These are phyloP conservation scores for Zelopaecilomyces penicillatus DNA, from an alignment of 2,329 filamentous ascomycete genomes.

Conservation along the genomic window DNA sequence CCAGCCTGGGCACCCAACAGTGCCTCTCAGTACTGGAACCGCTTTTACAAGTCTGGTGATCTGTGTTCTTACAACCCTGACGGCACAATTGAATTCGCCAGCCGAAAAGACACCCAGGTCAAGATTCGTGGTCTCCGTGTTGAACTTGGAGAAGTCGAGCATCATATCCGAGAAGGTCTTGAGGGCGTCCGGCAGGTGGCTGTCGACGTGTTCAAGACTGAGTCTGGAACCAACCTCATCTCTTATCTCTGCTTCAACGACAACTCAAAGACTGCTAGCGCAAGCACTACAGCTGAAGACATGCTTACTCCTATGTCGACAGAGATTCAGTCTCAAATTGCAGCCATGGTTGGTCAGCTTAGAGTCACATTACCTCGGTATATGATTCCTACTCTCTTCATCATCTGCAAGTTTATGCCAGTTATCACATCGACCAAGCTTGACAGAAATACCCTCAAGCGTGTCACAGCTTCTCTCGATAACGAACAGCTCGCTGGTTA, in stretches of 20 bases:
- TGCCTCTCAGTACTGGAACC: slow-evolving; percentile 34
- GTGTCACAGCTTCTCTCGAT: too few species aligned
- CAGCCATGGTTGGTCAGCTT: too few species aligned
- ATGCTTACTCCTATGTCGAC: neutral
- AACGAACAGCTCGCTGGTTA: too few species aligned
- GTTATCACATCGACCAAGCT: too few species aligned
- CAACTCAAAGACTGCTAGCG: neutral
- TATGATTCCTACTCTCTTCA: too few species aligned
- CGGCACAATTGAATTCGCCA: slow-evolving; percentile 34
- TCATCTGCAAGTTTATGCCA: too few species aligned
- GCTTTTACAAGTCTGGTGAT: slow-evolving; percentile 44
- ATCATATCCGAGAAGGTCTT: slow-evolving; percentile 5
- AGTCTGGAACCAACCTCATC: neutral
- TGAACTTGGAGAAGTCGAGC: slow-evolving; percentile 32
- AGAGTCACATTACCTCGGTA: too few species aligned
- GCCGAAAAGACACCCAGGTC: slow-evolving; percentile 48
- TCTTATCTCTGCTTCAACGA: slow-evolving; percentile 4
- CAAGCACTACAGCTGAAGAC: neutral
- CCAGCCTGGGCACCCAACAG: too few species aligned
- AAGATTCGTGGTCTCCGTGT: slow-evolving; percentile 52
- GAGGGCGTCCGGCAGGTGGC: slow-evolving; percentile 1
- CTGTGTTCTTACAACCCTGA: slow-evolving; percentile 33
- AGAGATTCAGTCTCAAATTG: too few species aligned
- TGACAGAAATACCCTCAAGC: too few species aligned
- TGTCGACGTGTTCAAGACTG: slow-evolving; percentile 7